Conservation (phyloP, 495 filamentous ascomycete genomes). For the Wilcoxina mikolae region DNA sequence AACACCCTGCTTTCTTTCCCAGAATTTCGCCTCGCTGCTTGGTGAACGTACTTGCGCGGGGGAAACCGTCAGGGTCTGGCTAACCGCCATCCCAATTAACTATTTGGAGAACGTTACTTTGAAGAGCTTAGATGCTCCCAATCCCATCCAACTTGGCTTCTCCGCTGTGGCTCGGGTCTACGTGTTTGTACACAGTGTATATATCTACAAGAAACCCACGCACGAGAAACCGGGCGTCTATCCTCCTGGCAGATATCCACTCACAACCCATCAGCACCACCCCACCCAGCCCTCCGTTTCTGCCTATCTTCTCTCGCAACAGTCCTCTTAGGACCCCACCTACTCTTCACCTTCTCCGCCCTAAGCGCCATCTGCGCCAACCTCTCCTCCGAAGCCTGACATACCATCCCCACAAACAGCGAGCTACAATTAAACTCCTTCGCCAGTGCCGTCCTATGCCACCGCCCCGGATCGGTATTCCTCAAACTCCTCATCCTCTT, state of each 20-base stretch:
- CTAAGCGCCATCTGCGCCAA: conserved; percentile 16
- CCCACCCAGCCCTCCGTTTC: conserved; percentile 24
- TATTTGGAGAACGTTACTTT: too few relatives aligned
- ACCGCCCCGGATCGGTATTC: conserved; percentile 58
- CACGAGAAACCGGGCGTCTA: not conserved
- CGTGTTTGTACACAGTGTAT: too few relatives aligned
- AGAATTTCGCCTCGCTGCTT: too few relatives aligned
- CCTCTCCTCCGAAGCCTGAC: conserved; percentile 13
- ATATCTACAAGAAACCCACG: not conserved
- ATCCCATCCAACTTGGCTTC: too few relatives aligned
- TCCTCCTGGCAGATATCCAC: too few relatives aligned
- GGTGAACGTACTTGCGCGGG: too few relatives aligned
- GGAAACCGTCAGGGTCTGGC: too few relatives aligned
- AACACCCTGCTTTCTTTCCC: too few relatives aligned
- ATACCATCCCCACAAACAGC: conserved; percentile 24
- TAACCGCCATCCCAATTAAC: too few relatives aligned
- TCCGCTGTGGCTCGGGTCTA: too few relatives aligned
- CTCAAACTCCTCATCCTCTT: conserved; percentile 67
- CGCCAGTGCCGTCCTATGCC: conserved; percentile 45
- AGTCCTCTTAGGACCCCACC: conserved; percentile 20
- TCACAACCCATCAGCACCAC: conserved; percentile 22
- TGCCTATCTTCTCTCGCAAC: conserved; percentile 18
- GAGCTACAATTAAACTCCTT: conserved; percentile 13
- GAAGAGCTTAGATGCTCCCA: too few relatives aligned
- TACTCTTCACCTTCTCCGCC: conserved; percentile 19